phyloP scores from a whole-genome alignment of 163 green algal genomes.

The Volvox carteri region DNA sequence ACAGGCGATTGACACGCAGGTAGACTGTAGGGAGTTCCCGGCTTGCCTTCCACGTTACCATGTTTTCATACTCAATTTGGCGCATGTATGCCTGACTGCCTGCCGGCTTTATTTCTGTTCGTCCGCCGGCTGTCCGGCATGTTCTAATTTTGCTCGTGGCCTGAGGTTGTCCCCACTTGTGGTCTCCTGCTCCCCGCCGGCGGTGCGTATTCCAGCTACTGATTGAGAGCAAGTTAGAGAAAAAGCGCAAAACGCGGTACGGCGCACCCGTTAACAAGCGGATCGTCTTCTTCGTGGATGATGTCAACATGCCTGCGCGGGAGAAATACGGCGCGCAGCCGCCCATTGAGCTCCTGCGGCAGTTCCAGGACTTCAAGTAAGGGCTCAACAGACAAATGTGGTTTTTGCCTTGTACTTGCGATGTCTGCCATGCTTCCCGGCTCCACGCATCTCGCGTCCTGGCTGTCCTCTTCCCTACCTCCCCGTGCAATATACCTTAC shows the following conservation, averaged over 20 bases:
- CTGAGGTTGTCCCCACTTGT: background rate
- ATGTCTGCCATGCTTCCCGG: no score
- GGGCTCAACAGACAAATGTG: no score
- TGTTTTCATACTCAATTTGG: no score
- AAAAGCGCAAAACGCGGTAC: constrained; percentile 90
- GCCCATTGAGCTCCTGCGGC: constrained; percentile 88
- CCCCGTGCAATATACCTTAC: no score
- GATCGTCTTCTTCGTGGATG: constrained; percentile 92
- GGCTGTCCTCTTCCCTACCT: no score
- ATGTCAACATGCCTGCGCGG: constrained; percentile 92
- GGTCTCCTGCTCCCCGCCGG: background rate
- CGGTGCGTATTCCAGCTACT: constrained; percentile 73
- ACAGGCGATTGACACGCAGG: constrained; percentile 69
- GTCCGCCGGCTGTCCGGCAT: no score
- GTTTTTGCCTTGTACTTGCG: no score
- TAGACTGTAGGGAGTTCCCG: background rate
- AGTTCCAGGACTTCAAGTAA: constrained; percentile 86
- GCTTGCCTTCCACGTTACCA: background rate
- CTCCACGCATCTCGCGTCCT: no score
- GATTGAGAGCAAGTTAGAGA: constrained; percentile 92
- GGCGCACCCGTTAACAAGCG: constrained; percentile 83
- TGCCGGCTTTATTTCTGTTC: background rate
- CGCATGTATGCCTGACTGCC: background rate
- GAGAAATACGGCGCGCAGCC: constrained; percentile 91
- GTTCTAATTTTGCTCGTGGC: background rate